Conservation (phyloP, 2,329 filamentous ascomycete species). For the Neoascochyta sp. region DNA sequence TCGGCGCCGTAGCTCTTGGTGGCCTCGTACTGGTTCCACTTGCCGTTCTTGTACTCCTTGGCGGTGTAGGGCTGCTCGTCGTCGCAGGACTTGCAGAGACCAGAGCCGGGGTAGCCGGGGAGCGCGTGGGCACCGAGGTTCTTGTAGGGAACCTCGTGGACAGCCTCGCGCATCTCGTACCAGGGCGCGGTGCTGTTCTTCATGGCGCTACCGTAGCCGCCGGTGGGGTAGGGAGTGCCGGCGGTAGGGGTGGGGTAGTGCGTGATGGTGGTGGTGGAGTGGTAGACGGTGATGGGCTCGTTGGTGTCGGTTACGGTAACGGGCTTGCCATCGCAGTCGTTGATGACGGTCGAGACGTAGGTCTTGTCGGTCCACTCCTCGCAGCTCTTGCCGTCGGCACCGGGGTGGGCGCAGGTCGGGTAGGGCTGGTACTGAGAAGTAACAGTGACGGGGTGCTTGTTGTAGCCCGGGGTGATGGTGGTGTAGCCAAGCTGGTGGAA, state of each 20-base stretch:
- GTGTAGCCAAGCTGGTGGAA: conserved; percentile 20
- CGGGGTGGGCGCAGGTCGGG: conserved; percentile 22
- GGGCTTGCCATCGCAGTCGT: conserved; percentile 23
- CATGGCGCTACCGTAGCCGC: conserved; percentile 6
- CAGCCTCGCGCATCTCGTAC: conserved; percentile 33
- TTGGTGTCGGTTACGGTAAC: conserved; percentile 26
- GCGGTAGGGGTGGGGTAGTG: conserved; percentile 15
- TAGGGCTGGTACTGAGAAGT: conserved; percentile 32
- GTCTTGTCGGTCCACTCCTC: conserved; percentile 21
- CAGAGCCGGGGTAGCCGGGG: conserved; percentile 27
- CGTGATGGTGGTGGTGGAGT: conserved; percentile 25
- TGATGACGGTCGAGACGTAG: conserved; percentile 27
- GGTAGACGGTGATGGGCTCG: conserved; percentile 26
- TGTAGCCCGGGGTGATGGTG: conserved; percentile 26
- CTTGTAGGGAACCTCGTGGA: conserved; percentile 25
- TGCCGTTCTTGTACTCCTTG: conserved; percentile 30
- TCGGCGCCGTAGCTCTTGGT: conserved; percentile 19
- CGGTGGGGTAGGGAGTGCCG: conserved; percentile 5
- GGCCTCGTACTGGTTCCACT: conserved; percentile 24
- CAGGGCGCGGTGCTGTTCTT: conserved; percentile 16
- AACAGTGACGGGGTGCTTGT: conserved; percentile 26
- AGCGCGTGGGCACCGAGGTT: conserved; percentile 28
- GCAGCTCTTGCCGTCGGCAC: conserved; percentile 11
- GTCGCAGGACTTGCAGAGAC: conserved; percentile 21
- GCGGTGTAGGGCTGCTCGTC: conserved; percentile 24